Evolutionary conservation across 495 filamentous ascomycete genomes (phyloP), one percentile per base, ranked within the genome.

Genomic region (Trichoderma parareesei): DNA sequence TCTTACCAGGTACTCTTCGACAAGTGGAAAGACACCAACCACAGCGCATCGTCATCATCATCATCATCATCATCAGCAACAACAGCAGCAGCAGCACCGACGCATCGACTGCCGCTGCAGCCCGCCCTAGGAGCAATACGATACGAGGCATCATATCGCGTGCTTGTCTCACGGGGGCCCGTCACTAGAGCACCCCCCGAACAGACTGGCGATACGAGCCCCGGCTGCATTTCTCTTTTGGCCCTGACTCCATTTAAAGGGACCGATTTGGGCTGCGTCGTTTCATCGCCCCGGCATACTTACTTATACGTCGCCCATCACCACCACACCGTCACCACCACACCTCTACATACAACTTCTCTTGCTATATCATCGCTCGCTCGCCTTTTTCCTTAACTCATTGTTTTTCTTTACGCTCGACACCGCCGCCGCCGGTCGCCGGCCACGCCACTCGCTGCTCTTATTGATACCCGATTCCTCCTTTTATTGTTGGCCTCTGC

Each of bases 101-200:
- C n/a, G 46, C 46, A 49, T 18, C 46, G 16, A 44, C 9, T 16
- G 48, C 48, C 49, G 14, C 49, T 33, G 49, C 49, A 57, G 49
- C 20, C 20, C 49, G 27, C 8, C 27, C 49, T 57, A 57, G 35
- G 14, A 16, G 18, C 7, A 35, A 57, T 35, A 57, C 49, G 49
- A 57, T 57, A 57, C 49, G 49, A 57, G 49, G 49, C 49, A 57
- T 57, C 49, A 10, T 37, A n/a, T 57, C 49, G 49, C 49, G 49
- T 57, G 49, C 49, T 57, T 57, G 49, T 57, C 49, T 57, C 49
- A 57, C 49, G 49, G 20, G 49, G 49, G 27, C 27, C 10, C 46
- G 5, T 57, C 49, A 57, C 49, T 57, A 57, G n/a, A 27, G 11
- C 8, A 53, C 7, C 14, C n/a, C 14, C n/a, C 14, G 49, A 57